Conservation (phyloP, 106 monocot species). For the Platanthera zijinensis region DNA sequence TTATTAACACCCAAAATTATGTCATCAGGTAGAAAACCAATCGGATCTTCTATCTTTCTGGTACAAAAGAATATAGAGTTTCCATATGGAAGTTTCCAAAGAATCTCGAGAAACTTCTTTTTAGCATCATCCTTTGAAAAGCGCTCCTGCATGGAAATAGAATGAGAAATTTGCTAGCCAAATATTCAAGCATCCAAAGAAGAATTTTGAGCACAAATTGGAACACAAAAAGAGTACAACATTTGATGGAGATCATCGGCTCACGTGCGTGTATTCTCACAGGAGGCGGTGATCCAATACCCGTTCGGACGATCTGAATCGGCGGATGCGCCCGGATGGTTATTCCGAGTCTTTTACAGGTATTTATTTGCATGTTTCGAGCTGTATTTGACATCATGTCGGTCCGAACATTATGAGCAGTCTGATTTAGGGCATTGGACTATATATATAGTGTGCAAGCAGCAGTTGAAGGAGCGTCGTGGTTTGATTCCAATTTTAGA, state of each 20-base stretch:
- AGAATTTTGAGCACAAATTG: not conserved
- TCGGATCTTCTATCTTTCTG: constrained; percentile 89
- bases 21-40: constrained; percentile 84
- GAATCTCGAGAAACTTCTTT: constrained; percentile 79
- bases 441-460: too few species aligned
- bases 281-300: too few species aligned
- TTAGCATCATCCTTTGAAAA: constrained; percentile 94
- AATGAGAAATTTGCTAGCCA: not conserved
- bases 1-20: constrained; percentile 93
- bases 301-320: too few species aligned
- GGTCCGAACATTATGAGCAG: too few species aligned
- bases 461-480: too few species aligned
- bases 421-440: too few species aligned
- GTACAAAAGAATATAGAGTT: constrained; percentile 87
- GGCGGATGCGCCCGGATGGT: too few species aligned
- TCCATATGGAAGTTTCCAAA: constrained; percentile 83
- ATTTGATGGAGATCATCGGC: not conserved
- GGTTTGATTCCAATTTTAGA: too few species aligned
- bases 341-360: too few species aligned
- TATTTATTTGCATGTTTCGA: too few species aligned
- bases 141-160: constrained; percentile 44
- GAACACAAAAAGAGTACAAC: not conserved
- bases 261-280: too few species aligned
- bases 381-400: too few species aligned
- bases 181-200: not conserved